Percentiles rank a stretch among this genome's conserved stretches.
These are phyloP conservation scores for Phaeosphaeriaceae sp. DNA, from an alignment of 2,329 filamentous ascomycete genomes.

Conservation along the genomic window DNA sequence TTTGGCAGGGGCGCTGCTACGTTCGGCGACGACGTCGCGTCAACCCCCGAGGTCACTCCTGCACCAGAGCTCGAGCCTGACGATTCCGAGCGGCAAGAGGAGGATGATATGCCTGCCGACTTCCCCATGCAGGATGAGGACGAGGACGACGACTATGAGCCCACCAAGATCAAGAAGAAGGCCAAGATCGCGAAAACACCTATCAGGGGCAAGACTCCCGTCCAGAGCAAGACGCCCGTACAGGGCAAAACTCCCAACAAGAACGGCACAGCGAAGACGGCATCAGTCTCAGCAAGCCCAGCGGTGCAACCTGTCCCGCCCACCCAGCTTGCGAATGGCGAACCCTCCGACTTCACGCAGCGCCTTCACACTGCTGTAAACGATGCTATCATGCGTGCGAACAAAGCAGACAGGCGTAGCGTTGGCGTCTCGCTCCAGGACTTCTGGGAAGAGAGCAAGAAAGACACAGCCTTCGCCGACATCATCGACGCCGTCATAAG, in stretches of 20 bases:
- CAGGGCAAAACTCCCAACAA: slow-evolving; percentile 38
- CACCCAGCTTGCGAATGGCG: slow-evolving; percentile 9
- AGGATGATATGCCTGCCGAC: slow-evolving; percentile 43
- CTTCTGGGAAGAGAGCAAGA: slow-evolving; percentile 52
- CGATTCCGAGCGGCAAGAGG: slow-evolving; percentile 49
- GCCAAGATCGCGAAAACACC: slow-evolving; percentile 38
- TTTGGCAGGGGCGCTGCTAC: slow-evolving; percentile 52
- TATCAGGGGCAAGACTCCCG: slow-evolving; percentile 45
- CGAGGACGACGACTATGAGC: slow-evolving; percentile 57
- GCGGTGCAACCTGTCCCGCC: slow-evolving; percentile 22
- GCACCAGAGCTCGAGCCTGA: slow-evolving; percentile 50
- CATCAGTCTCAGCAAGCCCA: slow-evolving; percentile 26
- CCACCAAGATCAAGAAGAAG: slow-evolving; percentile 45
- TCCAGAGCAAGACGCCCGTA: slow-evolving; percentile 41
- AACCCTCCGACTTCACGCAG: slow-evolving; percentile 21
- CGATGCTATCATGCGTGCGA: slow-evolving; percentile 52
- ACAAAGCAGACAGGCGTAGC: slow-evolving; percentile 39
- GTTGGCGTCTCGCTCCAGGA: slow-evolving; percentile 51
- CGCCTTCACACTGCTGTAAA: slow-evolving; percentile 49
- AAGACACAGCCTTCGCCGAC: slow-evolving; percentile 45
- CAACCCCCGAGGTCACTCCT: slow-evolving; percentile 56
- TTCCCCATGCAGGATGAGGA: slow-evolving; percentile 50
- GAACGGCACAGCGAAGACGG: slow-evolving; percentile 28
- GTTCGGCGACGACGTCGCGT: slow-evolving; percentile 51
- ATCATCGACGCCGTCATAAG: slow-evolving; percentile 55